phyloP scores from a whole-genome alignment of 768 basidiomycete genomes.

The Piloderma croceum region DNA sequence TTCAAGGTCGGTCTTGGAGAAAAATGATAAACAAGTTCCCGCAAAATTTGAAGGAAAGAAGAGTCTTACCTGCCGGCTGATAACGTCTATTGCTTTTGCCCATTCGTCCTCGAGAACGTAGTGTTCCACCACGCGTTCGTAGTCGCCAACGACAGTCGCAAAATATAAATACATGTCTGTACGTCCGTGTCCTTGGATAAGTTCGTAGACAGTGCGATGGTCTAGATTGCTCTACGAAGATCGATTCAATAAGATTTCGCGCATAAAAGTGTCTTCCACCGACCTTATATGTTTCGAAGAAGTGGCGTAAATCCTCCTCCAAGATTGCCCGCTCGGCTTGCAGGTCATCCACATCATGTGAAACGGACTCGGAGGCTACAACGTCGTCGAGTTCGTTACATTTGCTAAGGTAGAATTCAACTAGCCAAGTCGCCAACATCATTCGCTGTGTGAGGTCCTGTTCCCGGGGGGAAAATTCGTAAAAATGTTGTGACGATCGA shows the following conservation, averaged over 20 bases:
- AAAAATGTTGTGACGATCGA: neutral
- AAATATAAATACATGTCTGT: slow-evolving; percentile 90
- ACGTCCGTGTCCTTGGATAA: slow-evolving; percentile 89
- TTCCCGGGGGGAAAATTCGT: neutral
- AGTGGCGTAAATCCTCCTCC: slow-evolving; percentile 90
- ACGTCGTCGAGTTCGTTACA: slow-evolving; percentile 95
- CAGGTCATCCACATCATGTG: slow-evolving; percentile 81
- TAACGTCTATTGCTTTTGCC: slow-evolving; percentile 83
- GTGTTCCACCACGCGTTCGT: slow-evolving; percentile 80
- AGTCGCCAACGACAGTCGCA: slow-evolving; percentile 77
- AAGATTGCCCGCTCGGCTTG: slow-evolving; percentile 73
- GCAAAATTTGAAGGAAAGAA: neutral
- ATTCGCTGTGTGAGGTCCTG: slow-evolving; percentile 92
- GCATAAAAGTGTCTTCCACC: slow-evolving; percentile 12
- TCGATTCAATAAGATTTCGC: too few species aligned
- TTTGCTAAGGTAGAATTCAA: slow-evolving; percentile 95
- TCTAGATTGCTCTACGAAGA: slow-evolving; percentile 78
- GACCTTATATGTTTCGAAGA: slow-evolving; percentile 93
- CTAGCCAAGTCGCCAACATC: slow-evolving; percentile 98
- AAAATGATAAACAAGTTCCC: slow-evolving; percentile 1
- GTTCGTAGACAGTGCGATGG: slow-evolving; percentile 79
- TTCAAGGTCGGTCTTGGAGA: slow-evolving; percentile 65
- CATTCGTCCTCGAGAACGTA: slow-evolving; percentile 92
- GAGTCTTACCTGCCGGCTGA: slow-evolving; percentile 73
- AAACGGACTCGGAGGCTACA: slow-evolving; percentile 77